phyloP scores from a whole-genome alignment of 805 yeast genomes.

The Barnettozyma sucrosica region DNA sequence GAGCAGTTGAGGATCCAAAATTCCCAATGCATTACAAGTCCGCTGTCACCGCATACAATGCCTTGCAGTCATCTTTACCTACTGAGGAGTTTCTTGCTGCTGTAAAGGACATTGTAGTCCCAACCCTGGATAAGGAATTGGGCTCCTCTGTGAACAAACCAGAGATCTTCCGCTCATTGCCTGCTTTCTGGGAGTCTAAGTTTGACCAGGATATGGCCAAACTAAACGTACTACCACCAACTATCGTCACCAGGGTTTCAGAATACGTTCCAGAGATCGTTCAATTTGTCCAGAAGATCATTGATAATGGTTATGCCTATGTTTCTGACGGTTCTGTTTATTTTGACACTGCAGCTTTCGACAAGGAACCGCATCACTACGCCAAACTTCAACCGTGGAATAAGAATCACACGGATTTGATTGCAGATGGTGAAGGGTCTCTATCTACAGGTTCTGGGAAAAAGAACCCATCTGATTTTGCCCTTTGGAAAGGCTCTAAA shows the following conservation, averaged over 20 bases:
- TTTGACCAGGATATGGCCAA: constrained; percentile 81
- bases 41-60: constrained; percentile 43
- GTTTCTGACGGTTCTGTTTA: constrained; percentile 93
- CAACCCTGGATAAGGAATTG: constrained; percentile 55
- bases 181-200: constrained; percentile 51
- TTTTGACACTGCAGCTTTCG: constrained; percentile 84
- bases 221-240: constrained; percentile 79
- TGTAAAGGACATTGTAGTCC: constrained; percentile 74
- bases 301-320: constrained; percentile 79
- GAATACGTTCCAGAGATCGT: constrained; percentile 94
- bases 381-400: constrained; percentile 99
- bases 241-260: constrained; percentile 87
- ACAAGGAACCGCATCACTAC: constrained; percentile 69
- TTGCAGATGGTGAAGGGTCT: constrained; percentile 94
- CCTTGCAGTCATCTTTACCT: constrained; percentile 30
- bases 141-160: neutral
- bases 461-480: constrained; percentile 78
- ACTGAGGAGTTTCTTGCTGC: constrained; percentile 37
- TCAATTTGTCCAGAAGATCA: constrained; percentile 66
- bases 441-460: constrained; percentile 55
- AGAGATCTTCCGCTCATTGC: constrained; percentile 1
- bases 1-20: constrained; percentile 65
- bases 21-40: constrained; percentile 79
- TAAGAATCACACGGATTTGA: constrained; percentile 77
- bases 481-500: constrained; percentile 93